Evolutionary conservation across 2,329 filamentous ascomycete species (phyloP), one percentile per base, ranked within the genome.

Genomic region (Paecilomyces sp.): DNA sequence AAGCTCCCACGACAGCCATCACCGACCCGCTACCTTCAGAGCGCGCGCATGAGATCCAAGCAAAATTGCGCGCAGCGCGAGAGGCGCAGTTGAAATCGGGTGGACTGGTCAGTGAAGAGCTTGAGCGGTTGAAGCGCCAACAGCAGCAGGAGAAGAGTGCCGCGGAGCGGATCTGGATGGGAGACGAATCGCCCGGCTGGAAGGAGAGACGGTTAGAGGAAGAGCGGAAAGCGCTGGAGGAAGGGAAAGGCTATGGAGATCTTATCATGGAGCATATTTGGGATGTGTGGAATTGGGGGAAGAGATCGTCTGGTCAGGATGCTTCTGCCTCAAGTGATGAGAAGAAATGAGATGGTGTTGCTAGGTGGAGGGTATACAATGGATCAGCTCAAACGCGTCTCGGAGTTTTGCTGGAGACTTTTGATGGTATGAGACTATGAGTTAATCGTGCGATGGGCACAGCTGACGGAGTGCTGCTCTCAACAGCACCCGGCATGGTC

Each of bases 231-330:
- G 76, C 76, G 34, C 62, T 79, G 60, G 68, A 69, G 56, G 70
- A 76, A 59, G 74, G 77, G 50, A 78, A 76, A 62, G 75, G 76
- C 1, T 79, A 79, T 68, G 71, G 74, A 0, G 74, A 76, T 70
- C 69, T 79, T 70, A 79, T 79, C 56, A 70, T 72, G 63, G 75
- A 79, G 61, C 74, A 79, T 72, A 72, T 79, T 53, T 77, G 73
- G 74, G 77, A 79, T 60, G 77, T 78, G 31, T 78, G 76, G 76
- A 77, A 72, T 61, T 73, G 70, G 71, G 70, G 72, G 36, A 70
- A 70, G 61, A 61, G 61, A 54, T 60, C 62, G 65, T 53, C 33
- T 51, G 63, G 63, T 55, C 64, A 62, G 55, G 66, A 58, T 24
- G 61, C 57, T 47, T 61, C 60, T 22, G 57, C 34, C 12, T 36